A percentile compares a stretch with the other conserved stretches of the same genome.
phyloP scores from a whole-genome alignment of 768 basidiomycete genomes.

The Psilocybe tampanensis region DNA sequence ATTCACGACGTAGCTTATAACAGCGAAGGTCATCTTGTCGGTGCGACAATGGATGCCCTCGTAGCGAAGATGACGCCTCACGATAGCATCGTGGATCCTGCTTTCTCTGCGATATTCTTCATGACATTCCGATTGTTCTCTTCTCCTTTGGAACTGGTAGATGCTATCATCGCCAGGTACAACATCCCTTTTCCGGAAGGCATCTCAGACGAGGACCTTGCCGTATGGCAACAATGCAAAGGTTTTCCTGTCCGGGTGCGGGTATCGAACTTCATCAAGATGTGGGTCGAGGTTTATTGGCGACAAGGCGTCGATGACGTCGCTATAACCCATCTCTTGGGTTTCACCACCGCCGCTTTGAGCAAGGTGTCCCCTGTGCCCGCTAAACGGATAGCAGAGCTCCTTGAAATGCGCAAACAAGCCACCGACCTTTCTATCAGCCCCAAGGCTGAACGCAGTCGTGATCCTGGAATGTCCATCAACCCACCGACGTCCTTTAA shows the following conservation, averaged over 20 bases:
- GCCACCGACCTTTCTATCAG: constrained; percentile 50
- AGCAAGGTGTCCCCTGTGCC: constrained; percentile 65
- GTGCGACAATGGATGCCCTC: constrained; percentile 84
- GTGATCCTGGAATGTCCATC: constrained; percentile 76
- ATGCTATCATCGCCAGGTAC: constrained; percentile 80
- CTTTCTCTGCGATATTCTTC: constrained; percentile 90
- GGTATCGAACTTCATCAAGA: constrained; percentile 91
- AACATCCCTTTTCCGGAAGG: constrained; percentile 70
- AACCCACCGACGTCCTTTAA: constrained; percentile 52
- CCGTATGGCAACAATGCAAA: constrained; percentile 85
- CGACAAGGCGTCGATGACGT: constrained; percentile 70
- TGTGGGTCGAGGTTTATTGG: constrained; percentile 95
- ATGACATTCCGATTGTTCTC: constrained; percentile 94
- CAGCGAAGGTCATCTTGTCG: constrained; percentile 85
- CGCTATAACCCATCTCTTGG: constrained; percentile 56
- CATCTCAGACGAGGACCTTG: constrained; percentile 59
- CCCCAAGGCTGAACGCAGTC: constrained; percentile 63
- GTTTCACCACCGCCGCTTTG: constrained; percentile 66
- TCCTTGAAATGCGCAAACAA: constrained; percentile 58
- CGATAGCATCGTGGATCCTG: constrained; percentile 85
- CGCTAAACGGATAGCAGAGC: constrained; percentile 72
- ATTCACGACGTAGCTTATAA: constrained; percentile 89
- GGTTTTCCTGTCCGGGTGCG: constrained; percentile 89
- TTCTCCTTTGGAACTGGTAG: constrained; percentile 73
- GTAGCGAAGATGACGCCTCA: constrained; percentile 99